Evolutionary conservation across 2,329 filamentous ascomycete genomes (phyloP).

Genomic region (Beauveria sp.): DNA sequence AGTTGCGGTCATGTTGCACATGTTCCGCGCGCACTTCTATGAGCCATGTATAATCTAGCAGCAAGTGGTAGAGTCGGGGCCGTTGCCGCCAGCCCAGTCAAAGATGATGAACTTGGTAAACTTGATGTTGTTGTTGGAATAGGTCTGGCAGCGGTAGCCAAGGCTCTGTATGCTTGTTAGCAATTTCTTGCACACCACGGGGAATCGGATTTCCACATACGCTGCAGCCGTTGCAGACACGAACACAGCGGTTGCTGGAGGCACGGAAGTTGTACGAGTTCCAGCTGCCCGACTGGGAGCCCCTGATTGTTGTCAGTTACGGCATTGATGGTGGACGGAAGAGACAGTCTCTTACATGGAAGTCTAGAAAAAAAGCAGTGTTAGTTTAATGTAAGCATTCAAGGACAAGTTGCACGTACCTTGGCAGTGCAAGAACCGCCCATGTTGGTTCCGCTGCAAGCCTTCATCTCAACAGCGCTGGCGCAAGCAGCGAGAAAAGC

Average conservation of each 20-base stretch:
- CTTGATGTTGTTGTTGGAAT: constrained; percentile 13
- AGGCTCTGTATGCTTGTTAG: neutral
- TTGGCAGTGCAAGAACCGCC: constrained; percentile 6
- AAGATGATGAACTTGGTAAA: constrained; percentile 14
- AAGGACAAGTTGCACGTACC: neutral
- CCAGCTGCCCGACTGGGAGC: constrained; percentile 7
- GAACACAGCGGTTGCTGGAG: constrained; percentile 10
- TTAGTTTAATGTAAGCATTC: neutral
- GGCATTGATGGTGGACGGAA: neutral
- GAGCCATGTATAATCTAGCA: neutral
- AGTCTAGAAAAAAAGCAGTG: neutral
- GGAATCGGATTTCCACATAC: neutral
- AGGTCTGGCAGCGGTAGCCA: constrained; percentile 7
- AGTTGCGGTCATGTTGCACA: neutral
- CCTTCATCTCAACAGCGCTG: constrained; percentile 11
- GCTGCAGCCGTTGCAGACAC: constrained; percentile 11
- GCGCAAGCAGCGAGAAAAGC: constrained; percentile 8
- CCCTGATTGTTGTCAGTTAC: constrained; percentile 2
- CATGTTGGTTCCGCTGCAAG: constrained; percentile 10
- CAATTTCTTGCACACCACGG: neutral
- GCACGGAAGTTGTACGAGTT: constrained; percentile 13
- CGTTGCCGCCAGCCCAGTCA: constrained; percentile 12
- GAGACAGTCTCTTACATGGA: neutral
- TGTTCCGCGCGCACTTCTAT: neutral
- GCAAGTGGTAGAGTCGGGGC: constrained; percentile 11